Evolutionary conservation across 768 basidiomycete genomes (phyloP), one percentile per base, ranked within the genome.

Genomic region (Russula foetens): DNA sequence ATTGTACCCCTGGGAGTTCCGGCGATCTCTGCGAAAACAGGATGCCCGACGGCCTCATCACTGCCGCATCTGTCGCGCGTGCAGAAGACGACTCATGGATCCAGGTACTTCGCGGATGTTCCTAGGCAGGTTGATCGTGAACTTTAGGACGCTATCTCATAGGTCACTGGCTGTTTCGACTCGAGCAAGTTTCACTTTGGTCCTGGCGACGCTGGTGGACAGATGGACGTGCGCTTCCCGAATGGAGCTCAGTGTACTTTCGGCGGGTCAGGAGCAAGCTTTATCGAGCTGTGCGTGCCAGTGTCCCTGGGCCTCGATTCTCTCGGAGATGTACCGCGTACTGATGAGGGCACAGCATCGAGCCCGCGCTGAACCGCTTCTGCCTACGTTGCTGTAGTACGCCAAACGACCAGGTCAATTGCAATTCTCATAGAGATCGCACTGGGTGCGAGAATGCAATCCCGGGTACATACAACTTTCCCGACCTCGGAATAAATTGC

Each of bases 231-330:
- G 45, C 75, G 80, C 24, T 81, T 75, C 65, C 80, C 79, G 1
- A 75, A 81, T 52, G 80, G 80, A n/a, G 80, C 80, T 23, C 77
- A 79, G 51, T 81, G 80, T 68, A 73, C 73, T 3, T 81, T 76
- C 59, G 80, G 80, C 44, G 80, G 80, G 5, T 76, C 74, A 46
- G 78, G 75, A 6, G 77, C 79, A 41, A 81, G 80, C 58, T 81
- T 81, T 60, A 79, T 81, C 41, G 73, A 81, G 66, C 72, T 74
- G 81, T 80, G 59, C 65, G 79, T 69, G 15, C 19, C 39, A 12
- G 6, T 35, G 15, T 19, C 39, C 39, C 19, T 12, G 35, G 14
- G 11, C 41, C 29, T 35, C 33, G 11, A 2, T 21, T 51, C 29
- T 41, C n/a, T 24, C 8, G 5, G 0, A 26, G 29, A 26, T 14